Evolutionary conservation across 768 basidiomycete species (phyloP).

Genomic region (Boletus vinaceobasis): DNA sequence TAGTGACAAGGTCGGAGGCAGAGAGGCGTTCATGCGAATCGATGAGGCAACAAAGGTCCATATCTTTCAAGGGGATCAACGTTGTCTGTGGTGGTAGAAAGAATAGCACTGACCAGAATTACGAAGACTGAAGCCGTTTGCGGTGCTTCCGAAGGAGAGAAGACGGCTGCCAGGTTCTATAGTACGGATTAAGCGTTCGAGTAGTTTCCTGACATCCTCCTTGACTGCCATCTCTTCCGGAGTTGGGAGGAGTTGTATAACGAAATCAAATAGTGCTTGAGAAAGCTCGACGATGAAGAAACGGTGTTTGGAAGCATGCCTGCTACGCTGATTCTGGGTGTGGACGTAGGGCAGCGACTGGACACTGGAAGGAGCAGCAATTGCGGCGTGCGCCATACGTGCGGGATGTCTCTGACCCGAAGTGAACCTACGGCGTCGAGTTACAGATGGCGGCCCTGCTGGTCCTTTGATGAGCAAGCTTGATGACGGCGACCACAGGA

Average conservation of each 20-base stretch:
- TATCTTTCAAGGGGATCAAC: constrained; percentile 55
- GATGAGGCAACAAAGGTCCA: constrained; percentile 97
- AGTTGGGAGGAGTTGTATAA: constrained; percentile 87
- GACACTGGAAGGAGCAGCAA: constrained; percentile 12
- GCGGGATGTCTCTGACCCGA: not conserved
- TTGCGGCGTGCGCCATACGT: constrained; percentile 31
- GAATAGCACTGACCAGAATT: constrained; percentile 70
- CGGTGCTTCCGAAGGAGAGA: constrained; percentile 93
- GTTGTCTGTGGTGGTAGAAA: not conserved
- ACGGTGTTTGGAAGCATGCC: constrained; percentile 49
- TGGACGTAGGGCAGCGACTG: constrained; percentile 27
- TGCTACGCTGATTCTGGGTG: constrained; percentile 35
- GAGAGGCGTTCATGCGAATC: constrained; percentile 78
- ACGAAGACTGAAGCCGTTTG: constrained; percentile 93
- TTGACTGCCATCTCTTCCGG: constrained; percentile 89
- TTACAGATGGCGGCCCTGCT: not conserved
- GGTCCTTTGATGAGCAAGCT: constrained; percentile 3
- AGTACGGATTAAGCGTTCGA: constrained; percentile 92
- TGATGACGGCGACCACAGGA: constrained; percentile 11
- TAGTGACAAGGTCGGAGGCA: constrained; percentile 87
- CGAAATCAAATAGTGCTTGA: constrained; percentile 89
- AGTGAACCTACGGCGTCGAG: not conserved
- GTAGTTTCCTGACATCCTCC: constrained; percentile 91
- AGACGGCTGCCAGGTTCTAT: constrained; percentile 90
- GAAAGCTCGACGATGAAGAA: constrained; percentile 76